These are phyloP conservation scores for Candida yuanshanica DNA, from an alignment of 805 yeast species.

Conservation along the genomic window DNA sequence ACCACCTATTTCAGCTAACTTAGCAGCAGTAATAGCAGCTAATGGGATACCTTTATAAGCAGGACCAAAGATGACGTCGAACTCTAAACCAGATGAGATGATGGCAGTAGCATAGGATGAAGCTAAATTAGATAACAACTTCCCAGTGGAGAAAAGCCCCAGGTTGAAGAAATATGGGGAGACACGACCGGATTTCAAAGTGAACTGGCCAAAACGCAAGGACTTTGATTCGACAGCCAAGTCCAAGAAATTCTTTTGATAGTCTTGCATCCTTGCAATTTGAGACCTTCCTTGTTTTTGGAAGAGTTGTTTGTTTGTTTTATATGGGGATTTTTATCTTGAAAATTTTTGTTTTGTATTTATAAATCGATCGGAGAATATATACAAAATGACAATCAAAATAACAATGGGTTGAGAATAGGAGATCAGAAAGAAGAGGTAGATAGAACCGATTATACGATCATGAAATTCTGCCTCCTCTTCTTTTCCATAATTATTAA, in stretches of 20 bases:
- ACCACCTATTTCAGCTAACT: slow-evolving; percentile 87
- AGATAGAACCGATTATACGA: too few species aligned
- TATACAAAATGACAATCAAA: too few species aligned
- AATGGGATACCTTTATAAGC: slow-evolving; percentile 97
- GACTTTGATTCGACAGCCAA: slow-evolving; percentile 80
- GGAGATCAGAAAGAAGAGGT: too few species aligned
- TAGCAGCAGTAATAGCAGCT: slow-evolving; percentile 89
- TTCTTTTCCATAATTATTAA: too few species aligned
- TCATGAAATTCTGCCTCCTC: too few species aligned
- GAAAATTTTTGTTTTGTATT: neutral
- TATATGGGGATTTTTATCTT: neutral
- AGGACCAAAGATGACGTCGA: slow-evolving; percentile 92
- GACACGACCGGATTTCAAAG: slow-evolving; percentile 83
- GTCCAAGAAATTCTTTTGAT: slow-evolving; percentile 67
- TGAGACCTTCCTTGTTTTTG: too few species aligned
- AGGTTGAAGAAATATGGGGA: slow-evolving; percentile 97
- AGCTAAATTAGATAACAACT: slow-evolving; percentile 72
- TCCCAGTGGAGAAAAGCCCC: slow-evolving; percentile 85
- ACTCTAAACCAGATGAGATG: slow-evolving; percentile 71
- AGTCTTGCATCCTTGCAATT: slow-evolving; percentile 29
- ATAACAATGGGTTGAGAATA: too few species aligned
- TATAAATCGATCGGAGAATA: too few species aligned
- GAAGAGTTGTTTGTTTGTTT: neutral
- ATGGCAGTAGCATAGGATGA: slow-evolving; percentile 87
- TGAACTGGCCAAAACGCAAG: slow-evolving; percentile 80